Percentiles rank a stretch among this genome's conserved stretches.
These are phyloP conservation scores for Fagopyrum tataricum DNA, from an alignment of 148 eudicot species.

Conservation along the genomic window DNA sequence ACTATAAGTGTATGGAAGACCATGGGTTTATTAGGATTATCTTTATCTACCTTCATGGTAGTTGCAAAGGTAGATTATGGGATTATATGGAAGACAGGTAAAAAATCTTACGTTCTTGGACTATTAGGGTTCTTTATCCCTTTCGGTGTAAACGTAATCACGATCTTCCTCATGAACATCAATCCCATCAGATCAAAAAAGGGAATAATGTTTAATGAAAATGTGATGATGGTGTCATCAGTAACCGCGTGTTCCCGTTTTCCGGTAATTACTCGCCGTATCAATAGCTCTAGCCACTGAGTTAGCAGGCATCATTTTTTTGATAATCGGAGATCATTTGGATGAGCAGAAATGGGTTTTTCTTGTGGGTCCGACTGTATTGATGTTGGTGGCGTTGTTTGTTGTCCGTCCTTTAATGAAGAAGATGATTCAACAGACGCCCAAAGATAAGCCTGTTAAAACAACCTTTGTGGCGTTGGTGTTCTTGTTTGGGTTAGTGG, in stretches of 20 bases:
- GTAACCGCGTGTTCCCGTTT: conserved; percentile 11
- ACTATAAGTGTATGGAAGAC: background rate
- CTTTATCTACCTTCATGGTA: background rate
- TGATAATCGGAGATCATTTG: no score
- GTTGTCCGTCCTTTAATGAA: conserved; percentile 25
- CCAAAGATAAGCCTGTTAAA: conserved; percentile 34
- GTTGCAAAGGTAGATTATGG: conserved; percentile 10
- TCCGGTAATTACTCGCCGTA: conserved; percentile 24
- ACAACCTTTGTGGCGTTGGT: conserved; percentile 11
- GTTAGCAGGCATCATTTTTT: conserved; percentile 1
- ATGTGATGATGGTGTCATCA: background rate
- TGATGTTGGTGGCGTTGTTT: conserved; percentile 9
- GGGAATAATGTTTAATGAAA: background rate
- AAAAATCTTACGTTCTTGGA: conserved; percentile 19
- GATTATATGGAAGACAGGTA: background rate
- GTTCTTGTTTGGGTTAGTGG: conserved; percentile 19
- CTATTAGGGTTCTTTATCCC: conserved; percentile 11
- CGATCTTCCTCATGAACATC: background rate
- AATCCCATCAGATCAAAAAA: no score
- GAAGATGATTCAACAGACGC: conserved; percentile 26
- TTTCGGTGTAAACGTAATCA: background rate
- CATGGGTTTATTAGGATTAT: background rate
- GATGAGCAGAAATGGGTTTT: background rate
- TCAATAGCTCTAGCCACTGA: conserved; percentile 16
- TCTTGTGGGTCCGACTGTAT: background rate